These are phyloP conservation scores for Lablab purpureus DNA, from an alignment of 306 rosid genomes.

Conservation along the genomic window DNA sequence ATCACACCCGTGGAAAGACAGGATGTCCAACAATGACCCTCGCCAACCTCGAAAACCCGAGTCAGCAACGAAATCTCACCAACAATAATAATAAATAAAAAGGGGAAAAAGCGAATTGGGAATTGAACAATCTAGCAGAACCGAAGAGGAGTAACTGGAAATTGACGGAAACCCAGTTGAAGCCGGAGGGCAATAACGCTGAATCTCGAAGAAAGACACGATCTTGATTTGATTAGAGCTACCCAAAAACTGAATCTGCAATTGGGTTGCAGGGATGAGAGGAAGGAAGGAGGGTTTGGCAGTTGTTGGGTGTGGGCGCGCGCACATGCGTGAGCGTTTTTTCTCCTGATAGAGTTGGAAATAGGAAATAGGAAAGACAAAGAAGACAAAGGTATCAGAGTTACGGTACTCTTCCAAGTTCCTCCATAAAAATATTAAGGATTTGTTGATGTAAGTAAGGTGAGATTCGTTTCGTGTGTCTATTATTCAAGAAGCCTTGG, in stretches of 20 bases:
- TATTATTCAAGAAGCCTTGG: slow-evolving; percentile 9
- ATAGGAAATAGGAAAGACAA: not conserved
- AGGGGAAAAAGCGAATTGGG: slow-evolving; percentile 23
- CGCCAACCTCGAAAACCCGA: slow-evolving; percentile 49
- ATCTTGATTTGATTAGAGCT: slow-evolving; percentile 43
- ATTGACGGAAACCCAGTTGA: slow-evolving; percentile 55
- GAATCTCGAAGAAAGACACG: slow-evolving; percentile 38
- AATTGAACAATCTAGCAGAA: slow-evolving; percentile 44
- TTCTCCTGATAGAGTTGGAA: not conserved
- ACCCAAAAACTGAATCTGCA: slow-evolving; percentile 39
- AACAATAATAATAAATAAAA: slow-evolving; percentile 25
- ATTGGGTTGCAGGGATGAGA: slow-evolving; percentile 36
- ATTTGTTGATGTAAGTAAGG: slow-evolving; percentile 41
- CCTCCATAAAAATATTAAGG: not conserved
- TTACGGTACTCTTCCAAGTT: slow-evolving; percentile 35
- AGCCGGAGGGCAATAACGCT: slow-evolving; percentile 1
- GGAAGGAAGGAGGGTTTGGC: slow-evolving; percentile 45
- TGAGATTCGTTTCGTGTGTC: slow-evolving; percentile 57
- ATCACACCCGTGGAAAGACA: slow-evolving; percentile 42
- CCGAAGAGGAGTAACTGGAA: slow-evolving; percentile 46
- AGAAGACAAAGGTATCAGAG: slow-evolving; percentile 45
- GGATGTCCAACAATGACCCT: slow-evolving; percentile 29
- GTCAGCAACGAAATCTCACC: slow-evolving; percentile 42
- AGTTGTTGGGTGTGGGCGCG: slow-evolving; percentile 22
- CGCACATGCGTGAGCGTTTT: slow-evolving; percentile 33